Conservation (phyloP, 257 asterid genomes). For the Petunia secreta region DNA sequence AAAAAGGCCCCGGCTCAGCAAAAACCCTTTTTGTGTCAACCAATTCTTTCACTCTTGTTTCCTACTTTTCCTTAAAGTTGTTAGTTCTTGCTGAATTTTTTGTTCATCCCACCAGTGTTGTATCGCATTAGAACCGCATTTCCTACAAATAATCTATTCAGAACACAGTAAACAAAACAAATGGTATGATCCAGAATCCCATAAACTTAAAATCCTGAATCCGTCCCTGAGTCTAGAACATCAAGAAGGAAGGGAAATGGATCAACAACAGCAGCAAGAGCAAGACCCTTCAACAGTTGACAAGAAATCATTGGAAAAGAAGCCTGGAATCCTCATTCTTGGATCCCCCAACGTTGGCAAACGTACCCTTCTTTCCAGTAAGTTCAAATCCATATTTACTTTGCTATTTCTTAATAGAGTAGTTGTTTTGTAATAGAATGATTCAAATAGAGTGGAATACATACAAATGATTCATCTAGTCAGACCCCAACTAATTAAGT, state of each 20-base stretch:
- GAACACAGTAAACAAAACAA: too few relatives aligned
- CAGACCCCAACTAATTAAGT: neutral
- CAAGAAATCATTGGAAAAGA: slow-evolving; percentile 59
- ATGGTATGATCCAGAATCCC: too few relatives aligned
- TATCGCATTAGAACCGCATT: too few relatives aligned
- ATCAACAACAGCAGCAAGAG: slow-evolving; percentile 25
- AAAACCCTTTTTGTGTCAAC: too few relatives aligned
- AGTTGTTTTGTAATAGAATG: neutral
- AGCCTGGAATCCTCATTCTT: slow-evolving; percentile 70
- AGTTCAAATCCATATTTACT: slow-evolving; percentile 25
- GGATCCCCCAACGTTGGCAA: slow-evolving; percentile 91
- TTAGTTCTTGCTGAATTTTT: too few relatives aligned
- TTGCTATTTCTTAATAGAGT: neutral
- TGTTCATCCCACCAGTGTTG: too few relatives aligned
- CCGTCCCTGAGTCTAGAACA: too few relatives aligned
- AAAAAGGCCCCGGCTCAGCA: too few relatives aligned
- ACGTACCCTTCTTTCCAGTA: slow-evolving; percentile 85
- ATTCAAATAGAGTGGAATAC: neutral
- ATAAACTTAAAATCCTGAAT: too few relatives aligned
- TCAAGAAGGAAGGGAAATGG: slow-evolving; percentile 15
- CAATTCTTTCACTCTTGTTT: too few relatives aligned
- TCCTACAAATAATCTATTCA: too few relatives aligned
- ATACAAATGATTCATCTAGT: neutral
- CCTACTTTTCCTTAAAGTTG: too few relatives aligned
- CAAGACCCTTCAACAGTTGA: slow-evolving; percentile 34